Percentiles rank a stretch among this genome's conserved stretches.
phyloP scores from a whole-genome alignment of 2,329 filamentous ascomycete species.

The Chrysoporthe puriensis region DNA sequence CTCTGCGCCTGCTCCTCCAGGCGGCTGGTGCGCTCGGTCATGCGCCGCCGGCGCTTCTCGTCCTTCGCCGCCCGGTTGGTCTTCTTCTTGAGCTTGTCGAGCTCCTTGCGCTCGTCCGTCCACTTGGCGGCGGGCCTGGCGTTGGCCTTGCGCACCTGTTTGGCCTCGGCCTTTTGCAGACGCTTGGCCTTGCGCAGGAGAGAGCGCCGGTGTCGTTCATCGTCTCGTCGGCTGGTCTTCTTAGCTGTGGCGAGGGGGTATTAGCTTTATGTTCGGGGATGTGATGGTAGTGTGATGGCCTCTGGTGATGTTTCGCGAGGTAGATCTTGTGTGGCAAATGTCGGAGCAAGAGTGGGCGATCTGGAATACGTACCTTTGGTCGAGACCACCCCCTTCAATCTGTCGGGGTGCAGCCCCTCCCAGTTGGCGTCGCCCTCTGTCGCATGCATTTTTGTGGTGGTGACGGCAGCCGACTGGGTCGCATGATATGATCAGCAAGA shows the following conservation, averaged over 20 bases:
- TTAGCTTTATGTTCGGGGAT: neutral
- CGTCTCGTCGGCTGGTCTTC: slow-evolving; percentile 35
- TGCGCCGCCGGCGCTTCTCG: slow-evolving; percentile 20
- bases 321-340: neutral
- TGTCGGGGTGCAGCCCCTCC: neutral
- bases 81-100: slow-evolving; percentile 25
- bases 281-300: neutral
- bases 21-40: neutral
- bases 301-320: neutral
- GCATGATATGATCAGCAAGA: neutral
- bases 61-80: slow-evolving; percentile 22
- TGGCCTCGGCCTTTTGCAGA: slow-evolving; percentile 41
- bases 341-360: neutral
- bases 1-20: slow-evolving; percentile 7
- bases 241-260: slow-evolving; percentile 33
- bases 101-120: slow-evolving; percentile 21
- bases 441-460: slow-evolving; percentile 11
- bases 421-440: slow-evolving; percentile 1
- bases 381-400: neutral
- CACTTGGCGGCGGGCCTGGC: slow-evolving; percentile 28
- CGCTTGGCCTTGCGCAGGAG: slow-evolving; percentile 42
- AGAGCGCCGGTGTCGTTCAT: slow-evolving; percentile 38
- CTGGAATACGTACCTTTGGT: slow-evolving; percentile 1
- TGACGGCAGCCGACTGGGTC: neutral
- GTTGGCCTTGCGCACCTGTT: slow-evolving; percentile 36